Conservation (phyloP, 2,329 filamentous ascomycete species). For the Colletotrichum tabaci region DNA sequence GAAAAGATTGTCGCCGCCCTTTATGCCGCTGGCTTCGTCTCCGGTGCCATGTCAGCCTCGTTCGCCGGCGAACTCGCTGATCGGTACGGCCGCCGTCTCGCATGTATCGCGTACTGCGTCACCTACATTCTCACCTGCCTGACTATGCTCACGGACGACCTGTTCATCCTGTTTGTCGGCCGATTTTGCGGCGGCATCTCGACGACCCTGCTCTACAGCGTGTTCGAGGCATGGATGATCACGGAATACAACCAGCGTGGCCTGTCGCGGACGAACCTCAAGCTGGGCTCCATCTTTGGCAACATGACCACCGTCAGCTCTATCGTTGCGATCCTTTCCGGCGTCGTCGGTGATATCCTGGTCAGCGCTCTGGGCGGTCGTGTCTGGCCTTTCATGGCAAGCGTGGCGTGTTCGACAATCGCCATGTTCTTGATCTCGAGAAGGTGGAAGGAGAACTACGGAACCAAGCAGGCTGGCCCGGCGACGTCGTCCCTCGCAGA, state of each 20-base stretch:
- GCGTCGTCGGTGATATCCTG: slow-evolving; percentile 66
- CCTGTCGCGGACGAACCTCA: slow-evolving; percentile 57
- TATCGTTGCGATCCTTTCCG: slow-evolving; percentile 68
- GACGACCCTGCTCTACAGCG: slow-evolving; percentile 70
- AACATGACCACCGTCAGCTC: slow-evolving; percentile 68
- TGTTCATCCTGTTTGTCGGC: slow-evolving; percentile 65
- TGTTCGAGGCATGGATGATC: slow-evolving; percentile 74
- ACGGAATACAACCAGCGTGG: slow-evolving; percentile 66
- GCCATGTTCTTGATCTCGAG: slow-evolving; percentile 62
- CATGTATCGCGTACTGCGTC: slow-evolving; percentile 68
- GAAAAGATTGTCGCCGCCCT: slow-evolving; percentile 61
- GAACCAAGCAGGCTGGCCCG: slow-evolving; percentile 33
- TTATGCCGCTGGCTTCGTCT: slow-evolving; percentile 64
- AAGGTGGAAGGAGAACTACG: slow-evolving; percentile 57
- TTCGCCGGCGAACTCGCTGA: slow-evolving; percentile 57
- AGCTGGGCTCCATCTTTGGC: slow-evolving; percentile 67
- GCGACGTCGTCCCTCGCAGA: slow-evolving; percentile 40
- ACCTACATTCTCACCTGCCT: slow-evolving; percentile 67
- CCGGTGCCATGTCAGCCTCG: slow-evolving; percentile 61
- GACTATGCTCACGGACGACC: slow-evolving; percentile 61
- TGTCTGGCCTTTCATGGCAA: slow-evolving; percentile 67
- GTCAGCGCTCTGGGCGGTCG: slow-evolving; percentile 63
- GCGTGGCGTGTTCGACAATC: slow-evolving; percentile 56
- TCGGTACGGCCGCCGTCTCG: slow-evolving; percentile 63
- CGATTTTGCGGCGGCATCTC: slow-evolving; percentile 69